Base-by-base conservation (phyloP, 306 rosid species). In the Vicia sativa region DNA sequence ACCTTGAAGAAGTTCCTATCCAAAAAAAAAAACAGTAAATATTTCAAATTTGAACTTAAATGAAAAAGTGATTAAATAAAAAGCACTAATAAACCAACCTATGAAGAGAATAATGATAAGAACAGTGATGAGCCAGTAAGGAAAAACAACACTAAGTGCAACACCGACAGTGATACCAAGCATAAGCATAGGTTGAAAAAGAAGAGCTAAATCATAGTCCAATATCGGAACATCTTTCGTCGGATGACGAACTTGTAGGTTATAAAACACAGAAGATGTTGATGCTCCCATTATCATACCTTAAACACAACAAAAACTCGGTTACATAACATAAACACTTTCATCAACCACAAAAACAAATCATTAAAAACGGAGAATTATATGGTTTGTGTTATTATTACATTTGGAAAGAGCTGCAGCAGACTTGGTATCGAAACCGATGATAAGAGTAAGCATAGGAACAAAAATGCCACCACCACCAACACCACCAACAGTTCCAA, bases 211-310 rank as follows among this genome's bases (percentile, higher is more conserved):
- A 75, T 92, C 89, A 42, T 92, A 90, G 60, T 92, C 97, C 29
- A 92, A 54, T 26, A 92, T 92, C 1, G 97, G 97, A 35, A 84
- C 95, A 67, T 87, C 83, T 68, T 76, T 92, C 13, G 97, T 92
- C 57, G 97, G 97, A 83, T 92, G 97, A 0, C 83, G 86, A 65
- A 89, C 95, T 81, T 95, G 81, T 11, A 91, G 75, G 77, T 91
- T 91, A 76, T 91, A 91, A 91, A 93, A 91, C 6, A 91, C 89
- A 1, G 97, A 91, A 11, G 97, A 86, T 10, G 83, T 66, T 9
- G 97, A 87, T 6, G 96, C 97, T 28, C 96, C 97, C 97, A 87
- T 89, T 75, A 89, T 91, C 97, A 91, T 91, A 75, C 97, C 96
- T 91, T 38, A 34, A 61, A 21, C 34, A 8, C 0, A 19, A 11